Evolutionary conservation across 805 yeast species (phyloP), one percentile per base, ranked within the genome.

Genomic region (Myxozyma neotropica): DNA sequence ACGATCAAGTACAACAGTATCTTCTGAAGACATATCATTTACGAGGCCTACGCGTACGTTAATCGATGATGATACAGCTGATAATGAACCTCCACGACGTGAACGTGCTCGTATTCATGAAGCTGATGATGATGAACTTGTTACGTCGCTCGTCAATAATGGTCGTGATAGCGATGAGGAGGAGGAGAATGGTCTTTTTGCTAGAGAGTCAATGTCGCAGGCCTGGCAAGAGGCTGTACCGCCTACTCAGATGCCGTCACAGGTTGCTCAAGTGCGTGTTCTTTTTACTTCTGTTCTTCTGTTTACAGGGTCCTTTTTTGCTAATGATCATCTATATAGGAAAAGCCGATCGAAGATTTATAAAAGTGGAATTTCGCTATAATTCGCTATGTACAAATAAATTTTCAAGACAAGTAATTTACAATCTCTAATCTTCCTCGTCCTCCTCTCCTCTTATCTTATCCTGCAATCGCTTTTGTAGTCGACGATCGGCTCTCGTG

Each of bases 311-410:
- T 21, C 10, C 15, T 15, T 23, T 42, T 42, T 42, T n/a, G 21
- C 17, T 31, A 33, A 19, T 48, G 31, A 12, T 33, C 15, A 26
- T 4, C 15, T 2, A n/a, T 13, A 4, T 35, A 48, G 52, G 43
- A 15, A 13, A 48, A 48, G 26, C 52, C 52, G 2, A 21, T 48
- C 24, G 54, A 50, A 26, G 45, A 42, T 50, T 19, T 50, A 26
- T 50, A 50, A 29, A 7, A 27, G 13, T 15, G 2, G 17, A 29
- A 13, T 27, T 10, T 7, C 21, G 24, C 7, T 46, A 10, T 4
- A n/a, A n/a, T n/a, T n/a, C 26, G 38, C 4, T 4, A 46, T 8
- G 31, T 19, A 3, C 36, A 23, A n/a, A 19, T 21, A 13, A 27
- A 19, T 12, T n/a, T 33, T 8, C n/a, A 46, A 46, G 17, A 13